Percentiles rank a stretch among this genome's conserved stretches.
phyloP scores from a whole-genome alignment of 352 stramenopile species.

The Phytophthora hibernalis region DNA sequence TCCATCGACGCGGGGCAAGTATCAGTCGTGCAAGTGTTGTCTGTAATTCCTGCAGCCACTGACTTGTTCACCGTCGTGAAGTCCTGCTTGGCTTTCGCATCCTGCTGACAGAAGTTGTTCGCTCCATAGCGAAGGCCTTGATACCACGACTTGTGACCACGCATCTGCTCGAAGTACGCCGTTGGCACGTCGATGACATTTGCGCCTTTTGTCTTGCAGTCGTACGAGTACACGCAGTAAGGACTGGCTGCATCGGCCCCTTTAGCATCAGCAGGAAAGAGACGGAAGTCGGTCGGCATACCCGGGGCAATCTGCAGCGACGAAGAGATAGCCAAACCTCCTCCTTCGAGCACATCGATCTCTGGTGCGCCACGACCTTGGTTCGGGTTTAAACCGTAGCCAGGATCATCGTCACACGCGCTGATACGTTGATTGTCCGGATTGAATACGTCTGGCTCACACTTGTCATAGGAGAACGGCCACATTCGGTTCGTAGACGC shows the following conservation, averaged over 20 bases:
- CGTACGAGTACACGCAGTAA: slow-evolving; percentile 56
- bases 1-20: slow-evolving; percentile 53
- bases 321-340: slow-evolving; percentile 81
- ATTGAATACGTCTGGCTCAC: slow-evolving; percentile 61
- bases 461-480: slow-evolving; percentile 94
- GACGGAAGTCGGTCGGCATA: slow-evolving; percentile 63
- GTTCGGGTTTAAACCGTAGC: slow-evolving; percentile 89
- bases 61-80: slow-evolving; percentile 40
- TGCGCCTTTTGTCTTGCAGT: slow-evolving; percentile 60
- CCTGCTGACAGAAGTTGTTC: slow-evolving; percentile 50
- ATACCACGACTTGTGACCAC: slow-evolving; percentile 64
- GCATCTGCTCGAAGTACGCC: slow-evolving; percentile 40
- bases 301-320: slow-evolving; percentile 90
- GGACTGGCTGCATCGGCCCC: slow-evolving; percentile 32
- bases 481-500: slow-evolving; percentile 92
- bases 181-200: slow-evolving; percentile 61
- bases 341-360: slow-evolving; percentile 94
- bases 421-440: slow-evolving; percentile 54
- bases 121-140: slow-evolving; percentile 59
- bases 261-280: slow-evolving; percentile 54
- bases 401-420: slow-evolving; percentile 89
- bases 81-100: slow-evolving; percentile 33
- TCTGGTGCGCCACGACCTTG: slow-evolving; percentile 90
- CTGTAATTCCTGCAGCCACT: slow-evolving; percentile 36
- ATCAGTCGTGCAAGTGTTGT: slow-evolving; percentile 48